Evolutionary conservation across 1,284 basidiomycete species (phyloP), one percentile per base, ranked within the genome.

Genomic region (Puccinia horiana): DNA sequence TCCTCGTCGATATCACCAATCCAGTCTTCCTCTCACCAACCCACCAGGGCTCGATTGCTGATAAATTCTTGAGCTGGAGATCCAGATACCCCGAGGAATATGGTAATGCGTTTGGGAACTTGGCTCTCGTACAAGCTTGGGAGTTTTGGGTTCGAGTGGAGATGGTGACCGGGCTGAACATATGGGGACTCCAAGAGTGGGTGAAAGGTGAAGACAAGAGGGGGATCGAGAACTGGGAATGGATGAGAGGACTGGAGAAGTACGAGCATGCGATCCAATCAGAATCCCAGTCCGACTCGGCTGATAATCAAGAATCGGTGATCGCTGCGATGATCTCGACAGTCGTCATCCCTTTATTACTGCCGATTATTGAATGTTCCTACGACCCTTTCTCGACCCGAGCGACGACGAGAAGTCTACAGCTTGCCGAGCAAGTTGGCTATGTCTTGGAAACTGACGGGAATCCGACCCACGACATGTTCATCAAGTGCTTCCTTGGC

Each of bases 141-240:
- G 95, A 97, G 87, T 97, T 96, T 87, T 98, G 95, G 94, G 91
- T 91, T 29, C 89, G 95, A 76, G 88, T 95, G 73, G 96, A 98
- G 87, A 90, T 93, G 86, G 88, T 93, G 26, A 63, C 32, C 4
- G 92, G 92, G 2, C 97, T 96, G 95, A 92, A 95, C 86, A 93
- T 93, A 58, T 89, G 96, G 42, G 90, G 92, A 88, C 94, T 93
- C 3, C 54, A 32, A 26, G 75, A 80, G 37, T 77, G 80, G 80
- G 49, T 67, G 32, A 49, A 44, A 42, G 14, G 35, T 26, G 72
- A 81, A 65, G 80, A 81, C 26, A 81, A 75, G 63, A 37, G 80
- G 35, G 80, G 80, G 52, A 81, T 81, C 61, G 80, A 81, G 44
- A 75, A 75, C 26, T 81, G 80, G 70, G 58, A 74, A 74, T 81